Evolutionary conservation across 352 stramenopile genomes (phyloP).

Genomic region (Phytophthora cactorum): DNA sequence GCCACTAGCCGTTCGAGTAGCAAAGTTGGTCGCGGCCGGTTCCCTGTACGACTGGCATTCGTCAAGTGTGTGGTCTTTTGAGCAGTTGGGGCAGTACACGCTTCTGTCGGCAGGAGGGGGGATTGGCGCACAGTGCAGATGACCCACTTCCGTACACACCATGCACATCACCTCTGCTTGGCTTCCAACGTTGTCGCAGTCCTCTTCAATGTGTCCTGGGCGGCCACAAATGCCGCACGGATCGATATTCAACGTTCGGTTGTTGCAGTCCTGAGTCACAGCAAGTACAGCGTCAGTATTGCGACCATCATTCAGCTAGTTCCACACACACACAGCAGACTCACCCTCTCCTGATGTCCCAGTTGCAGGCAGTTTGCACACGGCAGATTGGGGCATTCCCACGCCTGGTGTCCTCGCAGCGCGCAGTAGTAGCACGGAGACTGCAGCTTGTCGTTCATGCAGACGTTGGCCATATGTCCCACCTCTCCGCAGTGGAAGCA

Average conservation of each 20-base stretch:
- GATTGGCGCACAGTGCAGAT: constrained; percentile 76
- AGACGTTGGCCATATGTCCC: constrained; percentile 78
- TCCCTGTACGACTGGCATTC: constrained; percentile 54
- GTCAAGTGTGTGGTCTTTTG: constrained; percentile 59
- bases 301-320: not conserved
- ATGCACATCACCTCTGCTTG: constrained; percentile 65
- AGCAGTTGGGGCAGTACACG: constrained; percentile 76
- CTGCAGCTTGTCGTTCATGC: constrained; percentile 75
- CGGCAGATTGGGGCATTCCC: constrained; percentile 70
- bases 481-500: constrained; percentile 87
- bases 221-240: constrained; percentile 66
- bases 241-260: constrained; percentile 45
- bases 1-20: constrained; percentile 40
- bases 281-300: constrained; percentile 5
- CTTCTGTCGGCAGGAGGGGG: constrained; percentile 68
- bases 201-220: constrained; percentile 49
- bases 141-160: constrained; percentile 67
- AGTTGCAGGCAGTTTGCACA: constrained; percentile 73
- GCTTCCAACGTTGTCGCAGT: constrained; percentile 45
- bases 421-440: constrained; percentile 85
- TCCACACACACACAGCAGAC: not conserved
- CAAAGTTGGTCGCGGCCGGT: constrained; percentile 50
- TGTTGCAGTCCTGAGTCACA: constrained; percentile 55
- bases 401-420: constrained; percentile 71
- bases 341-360: constrained; percentile 68